These are phyloP conservation scores for Erodium texanum DNA, from an alignment of 441 rosid genomes.

Conservation along the genomic window DNA sequence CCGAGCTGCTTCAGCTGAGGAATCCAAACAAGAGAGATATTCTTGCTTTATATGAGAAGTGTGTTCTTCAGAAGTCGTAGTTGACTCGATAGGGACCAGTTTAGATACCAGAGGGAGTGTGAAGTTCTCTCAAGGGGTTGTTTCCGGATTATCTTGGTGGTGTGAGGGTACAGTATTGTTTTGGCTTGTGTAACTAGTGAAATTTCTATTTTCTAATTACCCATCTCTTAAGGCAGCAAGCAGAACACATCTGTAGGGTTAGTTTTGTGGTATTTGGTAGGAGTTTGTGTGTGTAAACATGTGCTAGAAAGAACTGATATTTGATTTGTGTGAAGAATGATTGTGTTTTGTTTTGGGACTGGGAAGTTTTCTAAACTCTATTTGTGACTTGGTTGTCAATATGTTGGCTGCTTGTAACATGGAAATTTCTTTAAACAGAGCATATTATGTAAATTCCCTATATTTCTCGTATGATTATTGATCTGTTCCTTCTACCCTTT, in stretches of 20 bases:
- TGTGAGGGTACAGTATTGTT: neutral
- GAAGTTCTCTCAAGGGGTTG: neutral
- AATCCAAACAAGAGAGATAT: slow-evolving; percentile 84
- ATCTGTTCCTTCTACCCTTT: too few species aligned
- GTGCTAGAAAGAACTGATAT: neutral
- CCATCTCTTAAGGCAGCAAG: too few species aligned
- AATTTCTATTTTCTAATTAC: too few species aligned
- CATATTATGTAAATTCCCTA: too few species aligned
- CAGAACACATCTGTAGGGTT: too few species aligned
- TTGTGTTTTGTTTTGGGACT: neutral
- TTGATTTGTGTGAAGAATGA: neutral
- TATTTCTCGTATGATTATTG: too few species aligned
- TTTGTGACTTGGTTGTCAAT: neutral
- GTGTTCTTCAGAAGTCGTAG: slow-evolving; percentile 51
- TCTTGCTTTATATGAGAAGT: slow-evolving; percentile 68
- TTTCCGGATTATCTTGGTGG: neutral
- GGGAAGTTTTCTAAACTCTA: too few species aligned
- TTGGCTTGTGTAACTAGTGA: too few species aligned
- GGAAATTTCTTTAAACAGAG: too few species aligned
- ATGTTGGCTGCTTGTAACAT: neutral
- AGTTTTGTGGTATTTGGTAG: neutral
- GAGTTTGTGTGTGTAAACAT: neutral
- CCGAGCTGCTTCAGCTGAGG: slow-evolving; percentile 61
- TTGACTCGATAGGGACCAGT: neutral
- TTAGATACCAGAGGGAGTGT: neutral